A percentile compares a stretch with the other conserved stretches of the same genome.
Evolutionary conservation across 2,329 filamentous ascomycete species (phyloP).

Genomic region (Claviceps quebecensis): DNA sequence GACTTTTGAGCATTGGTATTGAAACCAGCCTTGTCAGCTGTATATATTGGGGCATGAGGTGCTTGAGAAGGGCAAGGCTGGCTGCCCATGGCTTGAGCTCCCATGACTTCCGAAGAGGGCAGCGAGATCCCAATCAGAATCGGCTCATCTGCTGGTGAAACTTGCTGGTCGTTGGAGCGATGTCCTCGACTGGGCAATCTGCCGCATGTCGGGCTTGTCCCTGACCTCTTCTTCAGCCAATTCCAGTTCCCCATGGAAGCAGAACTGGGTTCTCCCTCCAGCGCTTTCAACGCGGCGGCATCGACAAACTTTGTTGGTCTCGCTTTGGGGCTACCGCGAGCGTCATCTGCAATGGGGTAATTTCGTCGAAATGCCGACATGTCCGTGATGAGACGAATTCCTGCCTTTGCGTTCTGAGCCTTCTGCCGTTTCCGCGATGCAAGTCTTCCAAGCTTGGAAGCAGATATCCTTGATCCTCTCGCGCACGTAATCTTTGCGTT

Average conservation of each 20-base stretch:
- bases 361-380: constrained; percentile 39
- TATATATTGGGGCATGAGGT: neutral
- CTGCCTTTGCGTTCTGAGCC: constrained; percentile 44
- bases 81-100: constrained; percentile 19
- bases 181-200: constrained; percentile 14
- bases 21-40: neutral
- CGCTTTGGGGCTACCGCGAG: constrained; percentile 16
- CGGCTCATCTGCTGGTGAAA: constrained; percentile 55
- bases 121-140: constrained; percentile 61
- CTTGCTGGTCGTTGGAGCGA: constrained; percentile 24
- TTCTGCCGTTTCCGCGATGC: constrained; percentile 49
- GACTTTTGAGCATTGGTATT: constrained; percentile 19
- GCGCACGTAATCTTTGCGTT: constrained; percentile 6
- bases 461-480: constrained; percentile 22
- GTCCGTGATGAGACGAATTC: constrained; percentile 57
- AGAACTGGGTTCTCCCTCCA: constrained; percentile 41
- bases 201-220: constrained; percentile 14
- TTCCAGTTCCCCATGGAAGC: constrained; percentile 43
- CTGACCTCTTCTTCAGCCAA: constrained; percentile 34
- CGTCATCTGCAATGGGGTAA: constrained; percentile 22
- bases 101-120: constrained; percentile 28
- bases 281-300: constrained; percentile 42
- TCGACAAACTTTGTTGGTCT: constrained; percentile 38
- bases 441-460: constrained; percentile 28
- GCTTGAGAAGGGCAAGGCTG: constrained; percentile 10